Conservation (phyloP, 1,139 yeast genomes). For the Candida freyschussii region DNA sequence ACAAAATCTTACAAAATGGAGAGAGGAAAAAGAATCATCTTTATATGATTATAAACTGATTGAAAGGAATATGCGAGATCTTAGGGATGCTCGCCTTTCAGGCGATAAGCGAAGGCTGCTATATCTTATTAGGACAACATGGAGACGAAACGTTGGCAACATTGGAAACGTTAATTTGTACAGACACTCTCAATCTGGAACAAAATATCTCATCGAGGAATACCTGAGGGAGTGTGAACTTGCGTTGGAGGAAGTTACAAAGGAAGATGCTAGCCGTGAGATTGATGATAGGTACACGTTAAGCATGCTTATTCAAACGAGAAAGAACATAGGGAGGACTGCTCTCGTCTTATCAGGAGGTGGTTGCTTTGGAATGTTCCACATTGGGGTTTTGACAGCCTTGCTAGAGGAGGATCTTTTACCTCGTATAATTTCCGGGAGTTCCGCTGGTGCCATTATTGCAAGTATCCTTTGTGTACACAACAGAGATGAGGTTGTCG, state of each 20-base stretch:
- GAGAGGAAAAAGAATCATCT: constrained; percentile 50
- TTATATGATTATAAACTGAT: constrained; percentile 71
- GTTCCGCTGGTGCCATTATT: constrained; percentile 94
- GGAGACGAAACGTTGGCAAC: constrained; percentile 83
- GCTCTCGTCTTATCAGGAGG: constrained; percentile 95
- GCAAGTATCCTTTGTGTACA: constrained; percentile 86
- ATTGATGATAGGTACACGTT: constrained; percentile 65
- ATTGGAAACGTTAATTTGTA: constrained; percentile 81
- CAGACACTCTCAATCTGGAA: constrained; percentile 77
- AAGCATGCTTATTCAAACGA: constrained; percentile 79
- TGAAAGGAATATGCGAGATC: constrained; percentile 45
- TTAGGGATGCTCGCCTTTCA: constrained; percentile 53
- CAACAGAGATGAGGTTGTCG: constrained; percentile 66
- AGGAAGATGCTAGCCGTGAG: constrained; percentile 31
- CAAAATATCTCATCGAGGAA: constrained; percentile 77
- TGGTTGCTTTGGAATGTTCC: constrained; percentile 87
- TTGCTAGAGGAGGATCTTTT: constrained; percentile 66
- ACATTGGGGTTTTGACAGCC: constrained; percentile 85
- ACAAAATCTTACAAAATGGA: constrained; percentile 69
- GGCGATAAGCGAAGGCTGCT: constrained; percentile 59
- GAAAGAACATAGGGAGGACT: constrained; percentile 89
- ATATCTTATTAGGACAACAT: constrained; percentile 74
- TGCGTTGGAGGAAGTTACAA: constrained; percentile 43
- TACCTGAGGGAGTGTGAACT: constrained; percentile 73
- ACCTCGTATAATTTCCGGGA: constrained; percentile 90